Conservation (phyloP, 495 filamentous ascomycete genomes). For the Aspergillus campestris region DNA sequence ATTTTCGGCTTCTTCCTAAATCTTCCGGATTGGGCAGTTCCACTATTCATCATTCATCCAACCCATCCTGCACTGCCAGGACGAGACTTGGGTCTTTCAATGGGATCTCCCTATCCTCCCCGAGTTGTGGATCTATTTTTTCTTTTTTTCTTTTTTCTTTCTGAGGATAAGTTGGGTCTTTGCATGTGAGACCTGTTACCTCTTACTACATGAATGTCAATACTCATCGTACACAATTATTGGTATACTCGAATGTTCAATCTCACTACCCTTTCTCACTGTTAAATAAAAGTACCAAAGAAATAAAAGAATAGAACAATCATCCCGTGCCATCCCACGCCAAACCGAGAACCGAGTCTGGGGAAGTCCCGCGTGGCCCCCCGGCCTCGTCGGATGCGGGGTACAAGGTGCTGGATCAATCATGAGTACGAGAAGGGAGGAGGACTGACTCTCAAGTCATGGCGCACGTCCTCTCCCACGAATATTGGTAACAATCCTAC, state of each 20-base stretch:
- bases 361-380: constrained; percentile 19
- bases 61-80: constrained; percentile 7
- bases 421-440: neutral
- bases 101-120: constrained; percentile 13
- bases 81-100: constrained; percentile 2
- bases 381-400: constrained; percentile 17
- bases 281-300: too few relatives aligned
- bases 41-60: constrained; percentile 10
- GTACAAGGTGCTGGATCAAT: constrained; percentile 9
- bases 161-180: too few relatives aligned
- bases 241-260: too few relatives aligned
- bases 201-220: too few relatives aligned
- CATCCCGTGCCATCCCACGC: too few relatives aligned
- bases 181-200: too few relatives aligned
- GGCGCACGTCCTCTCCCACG: neutral
- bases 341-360: constrained; percentile 1
- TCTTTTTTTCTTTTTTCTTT: neutral
- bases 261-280: too few relatives aligned
- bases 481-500: neutral
- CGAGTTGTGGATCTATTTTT: constrained; percentile 13
- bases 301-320: too few relatives aligned
- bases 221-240: too few relatives aligned
- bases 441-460: neutral
- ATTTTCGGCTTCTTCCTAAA: constrained; percentile 9
- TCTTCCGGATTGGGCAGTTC: constrained; percentile 12